Base-by-base conservation (phyloP, 345 rosid genomes). In the Zanthoxylum bungeanum region DNA sequence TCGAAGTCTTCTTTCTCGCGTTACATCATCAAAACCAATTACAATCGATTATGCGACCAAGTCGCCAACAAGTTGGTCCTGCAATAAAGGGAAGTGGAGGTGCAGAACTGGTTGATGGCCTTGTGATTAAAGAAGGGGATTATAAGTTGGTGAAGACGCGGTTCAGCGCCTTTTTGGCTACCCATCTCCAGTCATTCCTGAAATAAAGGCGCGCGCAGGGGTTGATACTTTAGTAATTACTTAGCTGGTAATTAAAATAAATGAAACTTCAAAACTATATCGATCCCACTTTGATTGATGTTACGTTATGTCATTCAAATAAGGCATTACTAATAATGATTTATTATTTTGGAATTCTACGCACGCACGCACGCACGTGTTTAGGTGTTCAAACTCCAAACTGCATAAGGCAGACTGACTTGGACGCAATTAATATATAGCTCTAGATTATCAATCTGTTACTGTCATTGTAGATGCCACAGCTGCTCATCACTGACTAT, bases 331-430 rank as follows among this genome's bases (percentile, higher is more conserved):
- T n/a, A n/a, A n/a, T n/a, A n/a, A n/a, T n/a, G n/a, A n/a, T n/a
- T n/a, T n/a, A n/a, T n/a, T n/a, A n/a, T n/a, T n/a, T n/a, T n/a
- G n/a, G 47, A 62, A 46, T 30, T 42, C 4, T 42, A 17, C 47
- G 8, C 2, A 16, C 30, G 12, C 37, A 60, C 14, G 47, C 19
- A 25, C 24, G 4, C 73, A 11, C 44, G 46, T 37, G 2, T 71
- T 46, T 79, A 88, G 98, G 97, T 66, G 91, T 93, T 59, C 92
- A 88, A 75, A 91, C 97, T 57, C 97, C 96, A 10, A 93, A 88
- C 59, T 90, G 96, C 83, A 82, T 93, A 62, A 77, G 97, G 76
- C 96, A 91, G 74, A 88, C 96, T 6, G 92, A 77, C 27, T 93
- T 90, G 76, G 98, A 93, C 75, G 94, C 93, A 1, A 89, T n/a